Base-by-base conservation (phyloP, 805 yeast species). In the Yarrowia phangngaensis region DNA sequence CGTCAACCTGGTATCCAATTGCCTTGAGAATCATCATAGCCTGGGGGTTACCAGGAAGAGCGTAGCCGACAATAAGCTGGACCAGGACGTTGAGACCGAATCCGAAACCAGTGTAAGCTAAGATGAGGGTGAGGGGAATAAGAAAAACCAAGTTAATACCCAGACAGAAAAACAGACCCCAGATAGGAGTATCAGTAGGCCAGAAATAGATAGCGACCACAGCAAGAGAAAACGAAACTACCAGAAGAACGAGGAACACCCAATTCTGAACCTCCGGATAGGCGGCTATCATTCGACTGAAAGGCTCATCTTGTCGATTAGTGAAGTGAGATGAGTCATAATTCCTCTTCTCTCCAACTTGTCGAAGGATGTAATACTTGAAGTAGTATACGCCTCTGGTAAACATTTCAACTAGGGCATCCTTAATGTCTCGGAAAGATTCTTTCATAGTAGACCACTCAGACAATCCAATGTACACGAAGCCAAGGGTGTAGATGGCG, bases 1-100 rank as follows among this genome's bases (percentile, higher is more conserved):
- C 73, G 57, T 77, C 81, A 54, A 79, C 55, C 69, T 53, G 54
- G 29, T 45, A 50, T 19, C 57, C 57, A 41, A 70, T 61, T 66
- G 53, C 81, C 78, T 59, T 72, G 52, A 76, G 58, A 12, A 73
- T 65, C 70, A 72, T 74, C 47, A 76, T 62, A 3, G 81, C 81
- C 35, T 66, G 58, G 20, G 78, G 79, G 66, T 70, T 69, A 2
- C 80, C 84, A 4, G 86, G 85, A 9, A 78, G 67, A 35, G 80
- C 73, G 58, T 78, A 79, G 1, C 86, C 87, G 33, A 78, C 74
- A 46, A 82, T 70, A 50, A 82, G 65, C 57, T 81, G 85, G 4
- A 78, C 75, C 51, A 82, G 63, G 2, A 80, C 84, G 58, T 77
- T 78, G 54, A 81, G 65, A 14, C 80, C 79, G 53, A 80, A 70